A percentile compares a stretch with the other conserved stretches of the same genome.
These are phyloP conservation scores for Fusarium nanum DNA, from an alignment of 2,329 filamentous ascomycete genomes.

Conservation along the genomic window DNA sequence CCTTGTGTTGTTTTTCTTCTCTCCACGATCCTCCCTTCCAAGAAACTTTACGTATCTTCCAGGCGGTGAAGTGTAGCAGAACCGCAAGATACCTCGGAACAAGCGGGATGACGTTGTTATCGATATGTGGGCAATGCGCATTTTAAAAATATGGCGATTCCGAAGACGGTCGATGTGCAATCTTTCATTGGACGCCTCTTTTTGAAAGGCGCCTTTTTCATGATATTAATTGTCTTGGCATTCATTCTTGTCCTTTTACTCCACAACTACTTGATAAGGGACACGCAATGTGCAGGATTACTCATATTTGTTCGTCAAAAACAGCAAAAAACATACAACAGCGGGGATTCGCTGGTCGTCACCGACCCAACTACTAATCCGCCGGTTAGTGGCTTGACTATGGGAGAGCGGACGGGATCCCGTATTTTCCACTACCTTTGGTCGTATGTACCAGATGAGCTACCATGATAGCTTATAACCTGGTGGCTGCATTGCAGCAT, in stretches of 20 bases:
- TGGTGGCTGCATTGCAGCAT: fast-evolving
- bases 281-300: too few relatives aligned
- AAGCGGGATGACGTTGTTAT: constrained; percentile 16
- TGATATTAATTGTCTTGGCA: neutral
- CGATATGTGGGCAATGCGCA: neutral
- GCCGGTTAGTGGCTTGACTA: too few relatives aligned
- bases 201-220: neutral
- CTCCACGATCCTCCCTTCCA: neutral
- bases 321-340: too few relatives aligned
- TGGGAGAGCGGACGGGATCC: too few relatives aligned
- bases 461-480: fast-evolving
- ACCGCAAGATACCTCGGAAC: constrained; percentile 16
- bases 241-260: too few relatives aligned
- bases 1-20: neutral
- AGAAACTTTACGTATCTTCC: neutral
- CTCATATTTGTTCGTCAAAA: neutral
- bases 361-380: too few relatives aligned
- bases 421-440: too few relatives aligned
- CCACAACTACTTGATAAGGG: too few relatives aligned
- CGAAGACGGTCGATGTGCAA: neutral
- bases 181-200: neutral
- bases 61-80: constrained; percentile 32
- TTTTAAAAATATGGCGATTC: neutral
- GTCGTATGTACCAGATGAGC: too few relatives aligned
- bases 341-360: too few relatives aligned